Evolutionary conservation across 1,284 basidiomycete species (phyloP), one percentile per base, ranked within the genome.

Genomic region (Leccinum proximum): DNA sequence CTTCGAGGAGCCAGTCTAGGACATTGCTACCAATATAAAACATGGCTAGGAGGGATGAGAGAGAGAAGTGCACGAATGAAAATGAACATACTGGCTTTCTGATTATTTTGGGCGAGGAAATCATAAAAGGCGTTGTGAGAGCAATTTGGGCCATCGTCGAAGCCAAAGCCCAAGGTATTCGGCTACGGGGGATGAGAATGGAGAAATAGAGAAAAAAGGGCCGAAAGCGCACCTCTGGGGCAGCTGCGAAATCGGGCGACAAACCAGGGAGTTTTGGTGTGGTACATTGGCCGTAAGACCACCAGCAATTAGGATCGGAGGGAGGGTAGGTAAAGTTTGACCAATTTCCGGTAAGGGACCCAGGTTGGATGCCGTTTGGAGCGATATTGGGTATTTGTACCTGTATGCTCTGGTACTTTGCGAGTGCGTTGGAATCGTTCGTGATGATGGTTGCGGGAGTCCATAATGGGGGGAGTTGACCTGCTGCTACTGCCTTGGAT

Each of bases 1-100:
- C 89, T 70, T 91, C 85, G 4, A 87, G 82, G 26, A 89, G 84
- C 75, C 87, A 91, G 69, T 91, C 82, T 69, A 88, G 82, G 59
- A 92, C 84, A 57, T 89, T 92, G 62, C 89, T 91, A 45, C 93
- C 92, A 64, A 93, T 85, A 74, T 87, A 94, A 77, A 91, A 94
- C 82, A 86, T 81, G 6, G 91, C 82, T 84, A 33, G 22, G 8
- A 13, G 11, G 54, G 1, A 37, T 64, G 16, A 60, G 57, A 0
- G 35, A 56, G 13, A 40, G 33, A 7, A 18, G 35, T 16, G 2
- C 5, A 11, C 35, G 3, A 22, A 14, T 4, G 33, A 14, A 13
- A 2, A 14, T 16, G 18, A 1, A 79, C 82, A 65, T 58, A 84
- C 82, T 93, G 22, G 92, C 87, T 78, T 86, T 90, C 77, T 93